Conservation (phyloP, 2,329 filamentous ascomycete genomes). For the Trichoderma brevicompactum region DNA sequence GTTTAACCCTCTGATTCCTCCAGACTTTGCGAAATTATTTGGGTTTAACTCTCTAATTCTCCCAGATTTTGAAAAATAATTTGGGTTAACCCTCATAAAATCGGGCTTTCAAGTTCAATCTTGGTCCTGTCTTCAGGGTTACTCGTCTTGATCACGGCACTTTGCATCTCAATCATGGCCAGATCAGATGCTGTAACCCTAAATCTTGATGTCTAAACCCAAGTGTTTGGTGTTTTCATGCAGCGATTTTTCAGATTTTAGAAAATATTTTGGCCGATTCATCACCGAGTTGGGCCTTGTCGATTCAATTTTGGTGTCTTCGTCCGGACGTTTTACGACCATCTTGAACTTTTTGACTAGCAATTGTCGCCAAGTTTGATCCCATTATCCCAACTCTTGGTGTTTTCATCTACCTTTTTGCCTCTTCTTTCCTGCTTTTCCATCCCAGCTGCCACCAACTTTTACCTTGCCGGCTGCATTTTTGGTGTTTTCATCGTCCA, state of each 20-base stretch:
- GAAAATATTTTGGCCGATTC: not conserved
- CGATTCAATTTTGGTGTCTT: not conserved
- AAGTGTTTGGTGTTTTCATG: not conserved
- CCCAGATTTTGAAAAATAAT: not conserved
- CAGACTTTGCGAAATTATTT: not conserved
- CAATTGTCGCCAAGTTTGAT: not conserved
- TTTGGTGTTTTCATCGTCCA: slow-evolving; percentile 8
- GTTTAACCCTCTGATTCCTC: not conserved
- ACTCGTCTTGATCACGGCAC: not conserved
- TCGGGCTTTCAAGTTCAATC: not conserved
- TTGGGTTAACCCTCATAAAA: not conserved
- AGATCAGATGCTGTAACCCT: not conserved
- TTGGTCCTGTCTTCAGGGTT: not conserved
- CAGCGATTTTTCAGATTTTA: no score
- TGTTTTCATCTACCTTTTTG: not conserved
- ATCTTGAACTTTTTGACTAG: not conserved
- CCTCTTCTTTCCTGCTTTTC: not conserved
- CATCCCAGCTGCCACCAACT: not conserved
- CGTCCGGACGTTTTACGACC: not conserved
- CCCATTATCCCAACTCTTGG: not conserved
- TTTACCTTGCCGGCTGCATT: not conserved
- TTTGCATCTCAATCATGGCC: not conserved
- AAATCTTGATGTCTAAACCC: not conserved
- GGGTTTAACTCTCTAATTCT: not conserved
- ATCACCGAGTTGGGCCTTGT: not conserved